Base-by-base conservation (phyloP, 2,329 filamentous ascomycete species). In the Neopestalotiopsis rosae region DNA sequence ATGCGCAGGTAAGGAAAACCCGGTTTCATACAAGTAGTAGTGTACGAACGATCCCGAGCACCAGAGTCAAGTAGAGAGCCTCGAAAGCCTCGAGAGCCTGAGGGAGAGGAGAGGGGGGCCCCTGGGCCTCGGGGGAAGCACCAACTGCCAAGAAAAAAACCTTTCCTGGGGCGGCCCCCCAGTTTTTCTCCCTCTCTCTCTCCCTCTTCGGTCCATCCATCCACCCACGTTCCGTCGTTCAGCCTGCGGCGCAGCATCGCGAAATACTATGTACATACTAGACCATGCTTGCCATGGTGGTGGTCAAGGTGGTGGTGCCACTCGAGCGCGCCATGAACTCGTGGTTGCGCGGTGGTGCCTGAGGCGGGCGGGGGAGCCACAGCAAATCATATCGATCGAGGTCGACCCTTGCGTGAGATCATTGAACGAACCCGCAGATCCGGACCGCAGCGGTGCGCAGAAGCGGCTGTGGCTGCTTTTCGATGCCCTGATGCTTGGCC, bases 341-440 rank as follows among this genome's bases (percentile, higher is more conserved):
- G 24, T 28, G 24, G 24, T 28, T 28, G 24, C 24, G 42, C n/a
- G 14, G 45, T 52, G 45, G 20, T 52, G 45, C 45, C 20, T 20
- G 45, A 52, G 45, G 45, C 45, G 17, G 9, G 45, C 45, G 45
- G 45, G 24, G 45, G 45, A 52, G 45, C 45, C 45, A n/a, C 45
- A 52, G 45, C 45, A 52, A 52, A 52, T 52, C 45, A 52, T 20
- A 24, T 52, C 45, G 45, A 52, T 52, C 45, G 45, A 20, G 45
- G 45, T 17, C 45, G n/a, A 52, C 45, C 45, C 45, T 24, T 52
- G 45, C 45, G 42, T 10, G n/a, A 52, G 45, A 52, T 52, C 45
- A 52, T 20, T n/a, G 45, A 52, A 52, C 45, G 45, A 52, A 52
- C n/a, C 45, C 45, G 45, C 45, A 52, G 45, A 52, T 52, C 45